Evolutionary conservation across 305 asterid genomes (phyloP).

Genomic region (Stenogyne calaminthoides): DNA sequence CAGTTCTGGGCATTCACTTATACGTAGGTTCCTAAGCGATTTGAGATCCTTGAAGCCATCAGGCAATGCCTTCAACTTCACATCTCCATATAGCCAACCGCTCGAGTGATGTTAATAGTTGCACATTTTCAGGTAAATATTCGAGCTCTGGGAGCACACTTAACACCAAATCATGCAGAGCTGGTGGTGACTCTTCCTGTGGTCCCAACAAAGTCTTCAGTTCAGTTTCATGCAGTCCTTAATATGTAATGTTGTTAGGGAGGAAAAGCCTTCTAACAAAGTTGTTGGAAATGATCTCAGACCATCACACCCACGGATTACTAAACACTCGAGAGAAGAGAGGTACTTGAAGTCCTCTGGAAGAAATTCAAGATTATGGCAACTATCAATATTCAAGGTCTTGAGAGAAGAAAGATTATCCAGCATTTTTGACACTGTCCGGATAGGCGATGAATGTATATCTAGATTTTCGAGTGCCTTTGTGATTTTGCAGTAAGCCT

Average conservation of each 20-base stretch:
- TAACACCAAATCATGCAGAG: conserved; percentile 15
- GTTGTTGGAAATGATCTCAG: conserved; percentile 25
- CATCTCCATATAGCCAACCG: not conserved
- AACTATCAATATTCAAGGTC: not conserved
- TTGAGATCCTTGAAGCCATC: not conserved
- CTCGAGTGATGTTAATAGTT: not conserved
- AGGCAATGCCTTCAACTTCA: not conserved
- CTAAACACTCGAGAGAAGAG: conserved; percentile 2
- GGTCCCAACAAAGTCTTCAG: conserved; percentile 23
- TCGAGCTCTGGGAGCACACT: not conserved
- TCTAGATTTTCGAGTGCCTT: not conserved
- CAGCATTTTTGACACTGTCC: conserved; percentile 14
- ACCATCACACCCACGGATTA: not conserved
- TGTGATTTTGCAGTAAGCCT: conserved; percentile 2
- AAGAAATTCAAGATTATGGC: not conserved
- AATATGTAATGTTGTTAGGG: not conserved
- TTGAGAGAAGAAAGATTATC: conserved; percentile 28
- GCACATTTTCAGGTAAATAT: not conserved
- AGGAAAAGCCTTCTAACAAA: conserved; percentile 16
- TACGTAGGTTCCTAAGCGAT: not conserved
- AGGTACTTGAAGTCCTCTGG: conserved; percentile 9
- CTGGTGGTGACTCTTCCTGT: not conserved
- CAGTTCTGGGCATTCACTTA: not conserved
- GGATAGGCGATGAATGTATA: not conserved
- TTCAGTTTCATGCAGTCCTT: conserved; percentile 1